Conservation (phyloP, 345 rosid species). For the Eucalyptus pumila region DNA sequence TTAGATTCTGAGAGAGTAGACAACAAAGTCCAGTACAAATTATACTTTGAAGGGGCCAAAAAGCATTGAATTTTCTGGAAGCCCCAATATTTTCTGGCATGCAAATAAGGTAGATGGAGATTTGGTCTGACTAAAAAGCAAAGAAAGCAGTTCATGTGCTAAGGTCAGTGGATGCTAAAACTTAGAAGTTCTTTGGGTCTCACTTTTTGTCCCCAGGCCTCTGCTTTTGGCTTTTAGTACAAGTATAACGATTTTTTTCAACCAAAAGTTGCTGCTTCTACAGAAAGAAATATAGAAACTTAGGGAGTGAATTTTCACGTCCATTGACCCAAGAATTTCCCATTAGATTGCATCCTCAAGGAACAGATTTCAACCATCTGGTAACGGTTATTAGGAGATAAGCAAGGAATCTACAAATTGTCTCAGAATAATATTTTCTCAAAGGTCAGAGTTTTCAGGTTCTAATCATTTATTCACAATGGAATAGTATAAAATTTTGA, state of each 20-base stretch:
- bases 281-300: not conserved
- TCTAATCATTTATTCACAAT: not conserved
- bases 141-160: not conserved
- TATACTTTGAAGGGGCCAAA: not conserved
- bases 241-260: not conserved
- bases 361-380: constrained; percentile 4
- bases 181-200: not conserved
- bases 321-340: not conserved
- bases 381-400: constrained; percentile 3
- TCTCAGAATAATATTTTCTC: not conserved
- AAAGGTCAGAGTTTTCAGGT: not conserved
- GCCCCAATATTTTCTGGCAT: not conserved
- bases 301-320: not conserved
- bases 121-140: not conserved
- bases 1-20: not conserved
- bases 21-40: not conserved
- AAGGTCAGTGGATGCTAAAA: not conserved
- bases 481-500: not conserved
- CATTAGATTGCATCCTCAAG: not conserved
- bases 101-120: not conserved
- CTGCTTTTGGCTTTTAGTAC: not conserved
- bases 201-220: not conserved
- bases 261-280: not conserved
- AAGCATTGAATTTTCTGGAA: not conserved
- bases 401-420: constrained; percentile 9